Evolutionary conservation across 768 basidiomycete species (phyloP), one percentile per base, ranked within the genome.

Genomic region (Collybia nuda): DNA sequence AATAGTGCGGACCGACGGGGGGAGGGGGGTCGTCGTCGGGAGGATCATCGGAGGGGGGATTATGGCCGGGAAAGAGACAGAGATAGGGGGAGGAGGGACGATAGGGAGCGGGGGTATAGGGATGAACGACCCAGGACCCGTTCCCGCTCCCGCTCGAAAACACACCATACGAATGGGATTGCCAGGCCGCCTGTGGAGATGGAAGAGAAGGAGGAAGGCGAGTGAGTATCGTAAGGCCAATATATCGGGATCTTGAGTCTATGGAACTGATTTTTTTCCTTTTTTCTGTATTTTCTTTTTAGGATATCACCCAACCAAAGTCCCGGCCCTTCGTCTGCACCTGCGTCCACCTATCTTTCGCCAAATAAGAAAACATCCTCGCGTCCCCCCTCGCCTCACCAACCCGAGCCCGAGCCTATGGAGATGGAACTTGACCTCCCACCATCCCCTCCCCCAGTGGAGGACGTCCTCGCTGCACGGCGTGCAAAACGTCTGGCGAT

Each of bases 171-270:
- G 36, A 18, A 32, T 11, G 32, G 32, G 43, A 28, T 5, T 24
- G 19, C 11, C 9, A 47, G 32, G 6, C 47, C 43, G 11, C 40
- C 32, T 40, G 58, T 54, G 53, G 53, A 4, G 63, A 52, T 42
- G 57, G 80, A 82, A 11, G 90, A 91, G 57, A 86, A 70, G 65
- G 90, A 93, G 73, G 93, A 95, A 78, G 93, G 90, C 77, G 93
- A 96, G 92, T 95, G 71, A 88, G 93, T 93, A 59, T 75, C 66
- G 66, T 67, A 58, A 63, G 54, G 47, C 47, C 47, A 5, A 43
- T 52, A 50, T 41, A 29, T 32, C 32, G 24, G 12, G 9, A 5
- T 11, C 7, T 32, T 11, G 32, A 32, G 14, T 32, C 14, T 14
- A 11, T 11, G 14, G 32, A 32, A 11, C 37, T 15, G 41, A 29